A percentile compares a stretch with the other conserved stretches of the same genome.
phyloP scores from a whole-genome alignment of 2,329 filamentous ascomycete species.

The Xylaria sp. region DNA sequence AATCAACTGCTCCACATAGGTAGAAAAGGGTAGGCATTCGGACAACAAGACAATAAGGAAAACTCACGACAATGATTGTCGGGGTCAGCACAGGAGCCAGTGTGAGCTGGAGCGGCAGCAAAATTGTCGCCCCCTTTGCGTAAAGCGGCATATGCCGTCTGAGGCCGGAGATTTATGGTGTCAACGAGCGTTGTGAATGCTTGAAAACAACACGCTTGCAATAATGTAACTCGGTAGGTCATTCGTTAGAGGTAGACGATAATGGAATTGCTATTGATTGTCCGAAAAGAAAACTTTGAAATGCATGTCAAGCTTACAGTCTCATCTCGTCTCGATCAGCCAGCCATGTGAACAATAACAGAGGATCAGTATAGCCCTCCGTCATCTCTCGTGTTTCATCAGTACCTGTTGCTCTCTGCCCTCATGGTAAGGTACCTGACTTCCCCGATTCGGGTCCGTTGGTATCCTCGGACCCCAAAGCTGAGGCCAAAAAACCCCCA shows the following conservation, averaged over 20 bases:
- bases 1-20: background rate
- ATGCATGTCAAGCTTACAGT: background rate
- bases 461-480: conserved; percentile 44
- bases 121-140: background rate
- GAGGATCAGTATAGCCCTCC: conserved; percentile 7
- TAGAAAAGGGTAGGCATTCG: background rate
- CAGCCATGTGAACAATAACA: conserved; percentile 7
- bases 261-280: background rate
- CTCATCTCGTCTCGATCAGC: conserved; percentile 2
- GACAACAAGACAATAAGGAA: background rate
- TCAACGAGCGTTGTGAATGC: background rate
- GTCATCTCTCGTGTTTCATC: conserved; percentile 13
- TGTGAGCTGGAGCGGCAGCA: background rate
- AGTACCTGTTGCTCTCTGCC: background rate
- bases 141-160: background rate
- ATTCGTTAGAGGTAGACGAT: background rate
- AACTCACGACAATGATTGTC: background rate
- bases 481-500: conserved; percentile 26
- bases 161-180: background rate
- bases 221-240: background rate
- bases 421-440: conserved; percentile 5
- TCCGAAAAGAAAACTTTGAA: background rate
- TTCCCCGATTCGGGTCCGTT: conserved; percentile 7
- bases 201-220: background rate
- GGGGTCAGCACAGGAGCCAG: background rate